Conservation (phyloP, 352 stramenopile species). For the Globisporangium emineosum region DNA sequence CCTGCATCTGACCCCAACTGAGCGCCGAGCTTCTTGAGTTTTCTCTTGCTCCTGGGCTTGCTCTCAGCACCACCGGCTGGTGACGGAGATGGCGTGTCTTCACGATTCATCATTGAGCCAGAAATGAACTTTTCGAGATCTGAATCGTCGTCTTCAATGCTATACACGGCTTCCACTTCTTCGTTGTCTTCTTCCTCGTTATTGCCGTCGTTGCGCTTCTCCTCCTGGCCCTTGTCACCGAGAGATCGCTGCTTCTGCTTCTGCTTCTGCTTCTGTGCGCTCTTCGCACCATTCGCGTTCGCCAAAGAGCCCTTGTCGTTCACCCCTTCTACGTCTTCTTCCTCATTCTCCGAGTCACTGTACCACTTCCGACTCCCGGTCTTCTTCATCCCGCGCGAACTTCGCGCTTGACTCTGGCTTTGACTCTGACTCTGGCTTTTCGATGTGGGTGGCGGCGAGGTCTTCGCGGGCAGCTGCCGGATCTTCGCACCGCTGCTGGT, state of each 20-base stretch:
- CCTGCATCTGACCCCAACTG: neutral
- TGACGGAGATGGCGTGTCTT: neutral
- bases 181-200: constrained; percentile 14
- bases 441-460: constrained; percentile 1
- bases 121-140: constrained; percentile 29
- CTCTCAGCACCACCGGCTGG: neutral
- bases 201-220: constrained; percentile 11
- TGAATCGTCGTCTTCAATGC: constrained; percentile 19
- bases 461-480: constrained; percentile 14
- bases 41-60: neutral
- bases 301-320: constrained; percentile 5
- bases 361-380: constrained; percentile 42
- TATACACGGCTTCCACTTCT: constrained; percentile 11
- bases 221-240: neutral
- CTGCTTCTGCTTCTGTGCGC: neutral
- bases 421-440: constrained; percentile 9
- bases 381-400: constrained; percentile 24
- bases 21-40: constrained; percentile 6
- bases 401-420: constrained; percentile 7
- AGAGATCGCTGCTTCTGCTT: neutral
- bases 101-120: constrained; percentile 20
- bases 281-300: neutral
- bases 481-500: constrained; percentile 16
- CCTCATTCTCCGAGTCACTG: constrained; percentile 43
- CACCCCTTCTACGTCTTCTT: neutral